phyloP scores from a whole-genome alignment of 139 green algal genomes.

The Chlorella sp. region DNA sequence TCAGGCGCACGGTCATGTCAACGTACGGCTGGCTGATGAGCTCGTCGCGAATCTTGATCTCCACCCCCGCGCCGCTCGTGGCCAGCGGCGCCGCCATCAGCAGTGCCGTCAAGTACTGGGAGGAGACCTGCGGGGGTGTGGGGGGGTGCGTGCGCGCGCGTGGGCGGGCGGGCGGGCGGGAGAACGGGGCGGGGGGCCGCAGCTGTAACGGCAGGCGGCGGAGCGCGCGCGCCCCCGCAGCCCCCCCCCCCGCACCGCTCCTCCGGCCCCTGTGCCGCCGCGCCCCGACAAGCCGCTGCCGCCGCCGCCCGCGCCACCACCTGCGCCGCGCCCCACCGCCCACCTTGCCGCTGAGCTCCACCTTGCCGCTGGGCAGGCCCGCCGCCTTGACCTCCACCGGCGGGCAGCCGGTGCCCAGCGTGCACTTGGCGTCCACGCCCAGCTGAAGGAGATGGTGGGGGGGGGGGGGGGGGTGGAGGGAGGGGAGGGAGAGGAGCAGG shows the following conservation, averaged over 20 bases:
- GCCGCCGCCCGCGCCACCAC: too few species aligned
- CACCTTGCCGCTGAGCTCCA: too few species aligned
- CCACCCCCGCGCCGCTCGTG: constrained; percentile 61
- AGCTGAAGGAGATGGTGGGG: too few species aligned
- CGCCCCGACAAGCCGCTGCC: too few species aligned
- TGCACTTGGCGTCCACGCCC: constrained; percentile 91
- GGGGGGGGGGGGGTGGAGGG: too few species aligned
- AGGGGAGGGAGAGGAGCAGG: too few species aligned
- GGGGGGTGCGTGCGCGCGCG: neutral
- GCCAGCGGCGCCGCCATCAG: constrained; percentile 95
- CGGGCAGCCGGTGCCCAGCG: constrained; percentile 93
- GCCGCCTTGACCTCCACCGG: constrained; percentile 85
- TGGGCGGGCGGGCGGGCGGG: neutral
- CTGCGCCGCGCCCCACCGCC: too few species aligned
- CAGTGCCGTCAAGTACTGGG: constrained; percentile 97
- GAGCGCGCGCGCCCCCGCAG: too few species aligned
- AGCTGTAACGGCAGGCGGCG: neutral
- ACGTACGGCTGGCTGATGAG: constrained; percentile 96
- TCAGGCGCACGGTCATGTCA: constrained; percentile 98
- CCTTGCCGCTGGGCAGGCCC: constrained; percentile 85
- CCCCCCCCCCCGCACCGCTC: too few species aligned
- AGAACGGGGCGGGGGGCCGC: neutral
- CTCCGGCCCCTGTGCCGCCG: too few species aligned
- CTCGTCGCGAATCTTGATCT: constrained; percentile 92
- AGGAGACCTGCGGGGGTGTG: constrained; percentile 54